Evolutionary conservation across 2,329 filamentous ascomycete genomes (phyloP), one percentile per base, ranked within the genome.

Genomic region (Geosmithia putterillii): DNA sequence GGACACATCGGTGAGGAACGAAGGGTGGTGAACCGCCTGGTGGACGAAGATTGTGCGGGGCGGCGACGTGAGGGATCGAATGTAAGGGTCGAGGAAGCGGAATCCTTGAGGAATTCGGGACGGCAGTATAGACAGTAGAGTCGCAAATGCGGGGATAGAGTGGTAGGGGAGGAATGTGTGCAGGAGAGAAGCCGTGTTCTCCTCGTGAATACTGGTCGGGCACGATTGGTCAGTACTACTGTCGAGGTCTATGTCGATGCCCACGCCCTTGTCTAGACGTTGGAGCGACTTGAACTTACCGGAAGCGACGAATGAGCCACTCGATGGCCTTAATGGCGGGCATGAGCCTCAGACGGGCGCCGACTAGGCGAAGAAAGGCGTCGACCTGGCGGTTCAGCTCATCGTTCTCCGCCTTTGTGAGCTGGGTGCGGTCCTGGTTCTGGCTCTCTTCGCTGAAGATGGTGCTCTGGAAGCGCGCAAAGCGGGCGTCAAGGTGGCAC

Each of bases 361-460:
- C 83, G 10, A 84, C 79, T 14, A 96, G 71, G 25, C 81, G 83
- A 51, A 99, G 68, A 57, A 96, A 98, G 14, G 78, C 75, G 53
- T 94, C 84, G 44, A 96, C 65, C 45, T 81, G 82, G 41, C 68
- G 70, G 60, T 95, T 79, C 44, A 98, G 69, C 56, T 88, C 83
- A 51, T 77, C 73, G 64, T 95, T 96, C 59, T 96, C 86, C 47
- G 73, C 70, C 23, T 74, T 72, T 15, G 81, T 89, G 75, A 96
- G 83, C 63, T 92, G 83, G 19, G 79, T 83, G 43, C 92, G 78
- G 59, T 98, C 92, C 57, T 95, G 82, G 48, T 77, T 74, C 60
- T 88, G 89, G 65, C 90, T 95, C 66, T 95, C 86, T 54, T 92
- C 85, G 67, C 85, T 94, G 72, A 96, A 99, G 45, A 99, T 72